Evolutionary conservation across 257 asterid species (phyloP), one percentile per base, ranked within the genome.

Genomic region (Nemophila menziesii): DNA sequence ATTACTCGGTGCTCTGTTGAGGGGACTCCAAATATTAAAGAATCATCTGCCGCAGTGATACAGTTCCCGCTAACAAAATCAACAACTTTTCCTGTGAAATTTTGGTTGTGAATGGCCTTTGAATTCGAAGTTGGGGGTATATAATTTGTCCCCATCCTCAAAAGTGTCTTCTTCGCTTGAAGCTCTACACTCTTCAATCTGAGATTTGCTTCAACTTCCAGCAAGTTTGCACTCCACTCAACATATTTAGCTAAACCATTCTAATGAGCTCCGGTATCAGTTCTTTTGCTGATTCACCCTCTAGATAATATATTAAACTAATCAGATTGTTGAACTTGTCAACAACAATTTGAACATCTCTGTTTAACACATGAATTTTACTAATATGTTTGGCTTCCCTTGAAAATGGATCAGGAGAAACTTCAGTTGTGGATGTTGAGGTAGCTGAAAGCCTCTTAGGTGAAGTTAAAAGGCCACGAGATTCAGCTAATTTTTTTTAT

Each of bases 311-410:
- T 19, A 87, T 82, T 2, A 95, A 75, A 46, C 93, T 92, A 39
- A 73, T 87, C 52, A 87, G 63, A 63, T 80, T 87, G 73, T 77
- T 83, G 57, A 70, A 79, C 58, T 87, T 78, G 75, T 87, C 97
- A 60, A 73, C 95, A 38, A 95, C 92, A 68, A 83, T 95, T 65
- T 83, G 62, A 22, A 83, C 95, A 54, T 81, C 82, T 78, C 90
- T 72, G 61, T 75, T 79, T 57, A 78, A 63, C 12, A 81, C 90
- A 42, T 86, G 93, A n/a, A 62, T 60, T 66, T 81, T 90, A 0
- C 90, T 81, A 64, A 81, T 77, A 69, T 78, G 93, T 56, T 78
- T 81, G 49, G 93, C 93, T 63, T 81, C 93, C 60, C 58, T 81
- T 24, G 85, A 89, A 42, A 56, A 81, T 16, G 82, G 80, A 52